A percentile compares a stretch with the other conserved stretches of the same genome.
Conservation (phyloP, 768 basidiomycete species). For the Sarcodon aspratus region DNA sequence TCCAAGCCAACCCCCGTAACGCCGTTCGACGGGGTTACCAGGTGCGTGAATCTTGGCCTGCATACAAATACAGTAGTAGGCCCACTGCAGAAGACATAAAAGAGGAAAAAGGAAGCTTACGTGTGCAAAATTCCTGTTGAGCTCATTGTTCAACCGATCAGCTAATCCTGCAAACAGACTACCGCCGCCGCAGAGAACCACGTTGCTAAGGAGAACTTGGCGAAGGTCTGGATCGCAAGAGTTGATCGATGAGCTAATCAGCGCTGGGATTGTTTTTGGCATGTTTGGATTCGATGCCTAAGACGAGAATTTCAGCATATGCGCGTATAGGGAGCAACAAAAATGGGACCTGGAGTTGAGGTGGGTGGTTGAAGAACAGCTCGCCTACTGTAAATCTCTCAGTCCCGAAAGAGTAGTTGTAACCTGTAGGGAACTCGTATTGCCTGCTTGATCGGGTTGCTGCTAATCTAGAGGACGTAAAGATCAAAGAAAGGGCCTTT, state of each 20-base stretch:
- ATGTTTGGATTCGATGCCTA: conserved; percentile 50
- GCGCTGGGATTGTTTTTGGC: conserved; percentile 63
- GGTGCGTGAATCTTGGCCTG: conserved; percentile 90
- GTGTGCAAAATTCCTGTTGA: conserved; percentile 65
- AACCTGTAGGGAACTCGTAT: conserved; percentile 97
- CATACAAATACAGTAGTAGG: conserved; percentile 6
- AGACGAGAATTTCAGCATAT: not conserved
- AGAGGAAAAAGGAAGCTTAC: conserved; percentile 31
- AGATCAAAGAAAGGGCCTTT: not conserved
- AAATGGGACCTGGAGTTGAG: conserved; percentile 11
- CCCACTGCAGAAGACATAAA: not conserved
- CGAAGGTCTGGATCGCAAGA: conserved; percentile 89
- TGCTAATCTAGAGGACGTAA: conserved; percentile 35
- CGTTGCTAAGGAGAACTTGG: conserved; percentile 81
- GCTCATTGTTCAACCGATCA: conserved; percentile 72
- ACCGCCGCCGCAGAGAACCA: conserved; percentile 94
- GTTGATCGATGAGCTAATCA: conserved; percentile 70
- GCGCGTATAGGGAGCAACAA: not conserved
- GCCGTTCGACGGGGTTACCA: conserved; percentile 80
- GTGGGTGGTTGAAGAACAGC: conserved; percentile 73
- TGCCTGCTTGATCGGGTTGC: conserved; percentile 44
- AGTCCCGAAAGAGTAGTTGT: conserved; percentile 67
- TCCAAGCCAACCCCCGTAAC: conserved; percentile 91
- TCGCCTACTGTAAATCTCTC: conserved; percentile 84
- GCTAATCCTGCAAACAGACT: conserved; percentile 77